Evolutionary conservation across 179 eudicot genomes (phyloP).

Genomic region (Drosera spatulata): DNA sequence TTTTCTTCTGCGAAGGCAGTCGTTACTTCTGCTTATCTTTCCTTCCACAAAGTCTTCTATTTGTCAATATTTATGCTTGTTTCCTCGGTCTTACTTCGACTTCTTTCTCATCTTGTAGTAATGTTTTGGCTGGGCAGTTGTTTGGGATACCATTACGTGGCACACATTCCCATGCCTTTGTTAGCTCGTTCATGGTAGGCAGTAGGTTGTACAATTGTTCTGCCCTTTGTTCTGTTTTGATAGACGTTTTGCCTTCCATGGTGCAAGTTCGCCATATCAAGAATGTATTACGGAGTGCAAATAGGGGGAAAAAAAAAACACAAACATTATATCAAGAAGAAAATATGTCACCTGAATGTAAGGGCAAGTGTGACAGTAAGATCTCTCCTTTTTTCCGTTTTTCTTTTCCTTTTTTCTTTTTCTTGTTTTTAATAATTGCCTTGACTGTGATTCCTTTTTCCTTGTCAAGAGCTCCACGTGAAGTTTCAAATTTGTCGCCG

Average conservation of each 20-base stretch:
- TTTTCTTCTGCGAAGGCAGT: too few relatives aligned
- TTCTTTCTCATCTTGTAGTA: slow-evolving; percentile 37
- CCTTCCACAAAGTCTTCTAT: too few relatives aligned
- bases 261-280: not conserved
- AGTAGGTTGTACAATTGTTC: not conserved
- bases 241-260: not conserved
- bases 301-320: too few relatives aligned
- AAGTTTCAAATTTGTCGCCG: too few relatives aligned
- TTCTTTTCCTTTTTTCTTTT: too few relatives aligned
- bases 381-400: too few relatives aligned
- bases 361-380: too few relatives aligned
- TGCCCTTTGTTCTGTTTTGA: not conserved
- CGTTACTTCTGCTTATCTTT: not conserved
- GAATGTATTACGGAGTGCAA: too few relatives aligned
- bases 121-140: slow-evolving; percentile 89
- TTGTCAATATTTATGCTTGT: not conserved
- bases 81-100: not conserved
- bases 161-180: slow-evolving; percentile 98
- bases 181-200: slow-evolving; percentile 93
- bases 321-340: too few relatives aligned
- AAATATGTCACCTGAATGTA: too few relatives aligned
- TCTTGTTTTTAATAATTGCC: too few relatives aligned
- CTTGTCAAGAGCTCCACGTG: not conserved
- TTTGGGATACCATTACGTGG: slow-evolving; percentile 97
- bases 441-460: too few relatives aligned